Conservation (phyloP, 2,329 filamentous ascomycete species). For the Domatiomyces catenatus region DNA sequence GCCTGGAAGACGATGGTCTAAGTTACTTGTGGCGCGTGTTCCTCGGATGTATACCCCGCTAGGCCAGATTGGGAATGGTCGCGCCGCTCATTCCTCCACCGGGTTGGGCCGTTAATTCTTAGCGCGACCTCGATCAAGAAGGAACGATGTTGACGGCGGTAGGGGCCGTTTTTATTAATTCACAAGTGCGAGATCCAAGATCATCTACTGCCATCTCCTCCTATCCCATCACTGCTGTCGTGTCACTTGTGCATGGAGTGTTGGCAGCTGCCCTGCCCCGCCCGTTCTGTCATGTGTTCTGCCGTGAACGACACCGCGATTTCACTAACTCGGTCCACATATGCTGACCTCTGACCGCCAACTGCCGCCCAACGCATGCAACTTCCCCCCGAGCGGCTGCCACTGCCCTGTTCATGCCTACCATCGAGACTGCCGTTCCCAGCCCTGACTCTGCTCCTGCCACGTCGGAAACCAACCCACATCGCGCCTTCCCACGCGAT, state of each 20-base stretch:
- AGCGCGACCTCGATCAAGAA: not conserved
- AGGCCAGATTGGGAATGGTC: not conserved
- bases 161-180: not conserved
- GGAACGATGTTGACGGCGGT: not conserved
- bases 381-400: constrained; percentile 1
- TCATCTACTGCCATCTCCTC: not conserved
- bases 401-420: constrained; percentile 14
- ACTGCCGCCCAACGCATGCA: not conserved
- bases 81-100: not conserved
- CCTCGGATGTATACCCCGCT: not conserved
- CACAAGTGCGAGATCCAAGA: not conserved
- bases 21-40: no score
- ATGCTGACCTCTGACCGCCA: not conserved
- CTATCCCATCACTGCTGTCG: not conserved
- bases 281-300: not conserved
- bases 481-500: not conserved
- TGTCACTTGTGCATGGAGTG: not conserved
- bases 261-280: not conserved
- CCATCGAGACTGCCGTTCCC: constrained; percentile 11
- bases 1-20: no score
- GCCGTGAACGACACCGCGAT: not conserved
- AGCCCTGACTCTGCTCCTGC: not conserved
- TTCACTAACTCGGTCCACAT: not conserved
- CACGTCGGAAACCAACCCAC: not conserved
- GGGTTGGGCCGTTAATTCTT: not conserved